Conservation (phyloP, 257 asterid genomes). For the Lavandula angustifolia region DNA sequence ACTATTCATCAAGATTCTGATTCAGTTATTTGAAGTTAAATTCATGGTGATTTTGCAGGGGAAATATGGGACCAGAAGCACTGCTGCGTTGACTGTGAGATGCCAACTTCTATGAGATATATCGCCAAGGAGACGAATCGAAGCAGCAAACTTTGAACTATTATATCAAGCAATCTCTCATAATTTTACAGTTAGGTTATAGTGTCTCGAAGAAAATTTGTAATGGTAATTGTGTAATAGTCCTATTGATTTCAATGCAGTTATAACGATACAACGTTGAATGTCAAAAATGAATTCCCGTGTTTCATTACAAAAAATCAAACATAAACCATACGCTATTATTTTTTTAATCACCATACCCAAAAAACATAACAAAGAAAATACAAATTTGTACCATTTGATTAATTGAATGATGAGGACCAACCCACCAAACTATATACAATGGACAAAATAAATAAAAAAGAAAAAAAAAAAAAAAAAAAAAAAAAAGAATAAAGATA, state of each 20-base stretch:
- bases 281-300: too few relatives aligned
- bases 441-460: too few relatives aligned
- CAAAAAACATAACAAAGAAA: too few relatives aligned
- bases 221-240: not conserved
- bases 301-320: too few relatives aligned
- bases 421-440: too few relatives aligned
- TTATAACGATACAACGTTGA: not conserved
- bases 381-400: not conserved
- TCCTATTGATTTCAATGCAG: not conserved
- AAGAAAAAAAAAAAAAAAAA: too few relatives aligned
- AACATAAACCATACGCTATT: too few relatives aligned
- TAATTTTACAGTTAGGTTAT: not conserved
- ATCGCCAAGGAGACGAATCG: constrained; percentile 53
- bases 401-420: too few relatives aligned
- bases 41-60: constrained; percentile 39
- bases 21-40: too few relatives aligned
- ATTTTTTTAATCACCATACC: too few relatives aligned
- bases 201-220: not conserved
- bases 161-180: constrained; percentile 30
- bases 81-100: constrained; percentile 58
- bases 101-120: constrained; percentile 58
- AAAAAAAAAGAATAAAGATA: too few relatives aligned
- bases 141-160: constrained; percentile 50
- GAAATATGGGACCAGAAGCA: constrained; percentile 60
- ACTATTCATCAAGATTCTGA: too few relatives aligned